A percentile compares a stretch with the other conserved stretches of the same genome.
Evolutionary conservation across 2,329 filamentous ascomycete genomes (phyloP).

Genomic region (Talaromyces marneffei): DNA sequence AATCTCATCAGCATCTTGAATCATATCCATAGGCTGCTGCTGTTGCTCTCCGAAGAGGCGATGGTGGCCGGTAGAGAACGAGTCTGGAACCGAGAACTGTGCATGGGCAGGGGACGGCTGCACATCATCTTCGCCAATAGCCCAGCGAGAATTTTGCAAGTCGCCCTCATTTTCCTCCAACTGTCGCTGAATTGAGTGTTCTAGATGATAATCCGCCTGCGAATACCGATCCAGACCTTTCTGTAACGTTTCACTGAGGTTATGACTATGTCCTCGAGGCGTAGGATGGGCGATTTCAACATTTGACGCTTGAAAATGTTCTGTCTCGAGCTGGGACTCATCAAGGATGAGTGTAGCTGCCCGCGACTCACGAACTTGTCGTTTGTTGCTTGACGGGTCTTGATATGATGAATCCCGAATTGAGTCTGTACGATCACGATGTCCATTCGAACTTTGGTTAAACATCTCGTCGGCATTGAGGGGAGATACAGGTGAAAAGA

Average conservation of each 20-base stretch:
- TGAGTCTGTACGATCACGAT: constrained; percentile 19
- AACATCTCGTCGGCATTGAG: constrained; percentile 50
- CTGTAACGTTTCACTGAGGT: constrained; percentile 71
- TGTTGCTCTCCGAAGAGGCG: constrained; percentile 32
- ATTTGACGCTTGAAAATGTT: constrained; percentile 39
- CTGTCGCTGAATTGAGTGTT: constrained; percentile 71
- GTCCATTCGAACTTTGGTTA: constrained; percentile 25
- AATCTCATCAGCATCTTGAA: constrained; percentile 57
- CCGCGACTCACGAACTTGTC: constrained; percentile 23
- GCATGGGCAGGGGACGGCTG: constrained; percentile 18
- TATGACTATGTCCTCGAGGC: constrained; percentile 60
- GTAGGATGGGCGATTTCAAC: constrained; percentile 56
- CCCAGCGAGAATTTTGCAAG: constrained; percentile 33
- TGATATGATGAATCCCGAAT: constrained; percentile 23
- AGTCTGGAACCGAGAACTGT: constrained; percentile 14
- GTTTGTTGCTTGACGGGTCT: constrained; percentile 24
- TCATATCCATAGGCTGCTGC: constrained; percentile 22
- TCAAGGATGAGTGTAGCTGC: constrained; percentile 25
- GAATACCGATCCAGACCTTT: constrained; percentile 62
- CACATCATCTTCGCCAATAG: constrained; percentile 28
- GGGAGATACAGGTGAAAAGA: constrained; percentile 61
- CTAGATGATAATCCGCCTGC: constrained; percentile 77
- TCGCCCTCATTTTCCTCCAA: constrained; percentile 59
- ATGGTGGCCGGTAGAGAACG: constrained; percentile 26
- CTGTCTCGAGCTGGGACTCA: constrained; percentile 21